phyloP scores from a whole-genome alignment of 768 basidiomycete species.

The Cystobasidium onofrii region DNA sequence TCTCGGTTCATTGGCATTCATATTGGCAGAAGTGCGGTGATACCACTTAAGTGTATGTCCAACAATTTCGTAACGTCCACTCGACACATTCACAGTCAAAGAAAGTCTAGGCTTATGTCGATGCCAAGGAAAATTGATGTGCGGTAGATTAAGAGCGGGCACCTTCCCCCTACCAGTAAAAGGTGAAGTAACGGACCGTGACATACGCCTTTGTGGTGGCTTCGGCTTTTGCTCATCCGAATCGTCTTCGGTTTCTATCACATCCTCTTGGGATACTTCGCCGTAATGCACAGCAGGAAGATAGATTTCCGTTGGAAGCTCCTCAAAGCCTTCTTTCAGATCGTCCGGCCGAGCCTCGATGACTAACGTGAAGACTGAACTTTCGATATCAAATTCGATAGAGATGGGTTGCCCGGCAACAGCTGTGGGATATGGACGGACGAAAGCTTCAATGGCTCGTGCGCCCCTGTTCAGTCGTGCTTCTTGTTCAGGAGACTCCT shows the following conservation, averaged over 20 bases:
- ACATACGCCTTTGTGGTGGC: not conserved
- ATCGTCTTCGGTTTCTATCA: constrained; percentile 30
- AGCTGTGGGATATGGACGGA: constrained; percentile 69
- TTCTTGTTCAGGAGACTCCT: not conserved
- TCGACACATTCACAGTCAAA: constrained; percentile 49
- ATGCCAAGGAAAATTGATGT: not conserved
- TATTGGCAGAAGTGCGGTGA: constrained; percentile 3
- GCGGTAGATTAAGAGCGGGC: not conserved
- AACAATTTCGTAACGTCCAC: constrained; percentile 32
- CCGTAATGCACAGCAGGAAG: constrained; percentile 85
- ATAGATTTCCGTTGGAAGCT: constrained; percentile 75
- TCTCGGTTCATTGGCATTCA: not conserved
- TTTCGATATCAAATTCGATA: constrained; percentile 66
- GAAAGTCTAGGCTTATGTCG: constrained; percentile 20
- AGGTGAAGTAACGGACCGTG: not conserved
- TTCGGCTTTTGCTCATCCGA: not conserved
- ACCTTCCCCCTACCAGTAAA: not conserved
- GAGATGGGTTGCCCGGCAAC: constrained; percentile 61
- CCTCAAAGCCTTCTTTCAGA: constrained; percentile 45
- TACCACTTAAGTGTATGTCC: constrained; percentile 39
- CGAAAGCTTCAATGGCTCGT: constrained; percentile 73
- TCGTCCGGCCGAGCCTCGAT: constrained; percentile 61
- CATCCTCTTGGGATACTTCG: constrained; percentile 45
- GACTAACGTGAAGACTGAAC: constrained; percentile 61
- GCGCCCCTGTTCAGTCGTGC: constrained; percentile 66